Conservation (phyloP, 768 basidiomycete genomes). For the Sporobolomyces roseus region DNA sequence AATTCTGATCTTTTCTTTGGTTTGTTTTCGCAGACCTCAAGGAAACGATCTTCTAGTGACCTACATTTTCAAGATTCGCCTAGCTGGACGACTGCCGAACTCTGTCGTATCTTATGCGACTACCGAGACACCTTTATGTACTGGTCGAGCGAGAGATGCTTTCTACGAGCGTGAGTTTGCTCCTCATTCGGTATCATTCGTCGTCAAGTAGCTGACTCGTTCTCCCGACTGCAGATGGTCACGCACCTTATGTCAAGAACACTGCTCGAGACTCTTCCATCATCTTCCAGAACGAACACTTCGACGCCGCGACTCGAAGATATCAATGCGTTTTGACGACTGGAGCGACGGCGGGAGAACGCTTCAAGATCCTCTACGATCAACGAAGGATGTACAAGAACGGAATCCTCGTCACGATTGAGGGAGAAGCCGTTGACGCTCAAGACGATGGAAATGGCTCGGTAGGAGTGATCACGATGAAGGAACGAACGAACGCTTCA, state of each 20-base stretch:
- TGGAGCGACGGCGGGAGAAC: conserved; percentile 3
- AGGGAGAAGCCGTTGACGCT: conserved; percentile 9
- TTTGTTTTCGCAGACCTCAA: background rate
- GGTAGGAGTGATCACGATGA: conserved; percentile 11
- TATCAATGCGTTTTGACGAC: conserved; percentile 26
- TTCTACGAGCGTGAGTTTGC: conserved; percentile 19
- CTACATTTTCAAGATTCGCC: conserved; percentile 28
- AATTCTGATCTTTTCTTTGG: no score
- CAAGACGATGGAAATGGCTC: conserved; percentile 18
- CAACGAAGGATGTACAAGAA: conserved; percentile 13
- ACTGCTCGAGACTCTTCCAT: background rate
- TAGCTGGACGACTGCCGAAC: conserved; percentile 18
- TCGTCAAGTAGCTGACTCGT: background rate
- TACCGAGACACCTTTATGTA: conserved; percentile 18
- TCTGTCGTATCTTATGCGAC: conserved; percentile 18
- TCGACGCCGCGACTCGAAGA: background rate
- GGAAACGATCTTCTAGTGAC: conserved; percentile 2
- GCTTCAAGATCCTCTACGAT: conserved; percentile 31
- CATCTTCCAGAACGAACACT: conserved; percentile 29
- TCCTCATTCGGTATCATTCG: background rate
- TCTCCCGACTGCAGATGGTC: conserved; percentile 14
- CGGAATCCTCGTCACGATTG: conserved; percentile 1
- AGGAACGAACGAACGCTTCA: conserved; percentile 1
- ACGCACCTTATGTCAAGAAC: conserved; percentile 17
- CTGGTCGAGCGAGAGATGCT: conserved; percentile 14